Conservation (phyloP, 139 green algal species). For the Monoraphidium neglectum region DNA sequence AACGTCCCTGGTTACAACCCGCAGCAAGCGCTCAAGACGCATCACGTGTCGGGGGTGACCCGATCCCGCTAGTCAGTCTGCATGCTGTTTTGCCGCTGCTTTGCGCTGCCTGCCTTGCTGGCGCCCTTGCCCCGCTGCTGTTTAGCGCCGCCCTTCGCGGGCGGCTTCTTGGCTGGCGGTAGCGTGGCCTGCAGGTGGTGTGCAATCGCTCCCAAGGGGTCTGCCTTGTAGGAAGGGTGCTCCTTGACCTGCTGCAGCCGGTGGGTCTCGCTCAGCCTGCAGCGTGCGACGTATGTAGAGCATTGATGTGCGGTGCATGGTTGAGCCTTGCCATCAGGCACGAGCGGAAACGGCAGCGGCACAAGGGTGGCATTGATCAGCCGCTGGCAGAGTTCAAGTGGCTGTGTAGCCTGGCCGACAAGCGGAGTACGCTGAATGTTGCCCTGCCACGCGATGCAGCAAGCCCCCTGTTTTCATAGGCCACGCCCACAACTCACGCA, state of each 20-base stretch:
- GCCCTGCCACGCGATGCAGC: too few relatives aligned
- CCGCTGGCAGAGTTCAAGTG: background rate
- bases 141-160: background rate
- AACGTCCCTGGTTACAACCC: too few relatives aligned
- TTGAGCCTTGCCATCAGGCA: background rate
- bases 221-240: background rate
- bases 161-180: background rate
- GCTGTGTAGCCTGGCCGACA: background rate
- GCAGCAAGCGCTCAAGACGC: too few relatives aligned
- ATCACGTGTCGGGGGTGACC: too few relatives aligned
- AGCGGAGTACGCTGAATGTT: too few relatives aligned
- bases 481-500: background rate
- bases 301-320: background rate
- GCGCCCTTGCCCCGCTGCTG: background rate
- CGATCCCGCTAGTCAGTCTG: too few relatives aligned
- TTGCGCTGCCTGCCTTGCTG: too few relatives aligned
- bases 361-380: background rate
- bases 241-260: background rate
- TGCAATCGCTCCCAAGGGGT: background rate
- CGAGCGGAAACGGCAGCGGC: background rate
- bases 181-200: constrained; percentile 4
- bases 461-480: too few relatives aligned
- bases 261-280: background rate
- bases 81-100: too few relatives aligned
- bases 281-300: background rate